Evolutionary conservation across 2,329 filamentous ascomycete species (phyloP), one percentile per base, ranked within the genome.

Genomic region (Aspergillus novoparasiticus): DNA sequence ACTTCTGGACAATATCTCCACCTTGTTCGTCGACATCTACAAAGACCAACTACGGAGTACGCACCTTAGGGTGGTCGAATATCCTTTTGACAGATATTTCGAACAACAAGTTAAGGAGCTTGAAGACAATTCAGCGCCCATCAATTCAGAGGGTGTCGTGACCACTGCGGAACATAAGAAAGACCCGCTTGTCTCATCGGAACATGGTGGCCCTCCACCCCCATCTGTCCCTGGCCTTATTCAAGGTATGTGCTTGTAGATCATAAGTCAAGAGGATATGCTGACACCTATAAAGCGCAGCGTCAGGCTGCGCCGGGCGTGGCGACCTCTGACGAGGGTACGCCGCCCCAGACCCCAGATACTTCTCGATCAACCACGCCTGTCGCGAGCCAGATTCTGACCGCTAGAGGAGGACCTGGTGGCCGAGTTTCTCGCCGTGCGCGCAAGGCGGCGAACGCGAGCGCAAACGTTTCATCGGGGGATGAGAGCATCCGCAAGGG

Each of bases 1-100:
- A 77, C 89, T 99, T 55, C 88, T 99, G 69, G 94, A 97, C 74
- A 96, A 98, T 73, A 93, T 98, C 72, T 92, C 90, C 76, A 93
- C 91, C 11, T 89, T 99, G 39, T 99, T 98, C 75, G 86, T 95
- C 69, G 91, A 93, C 68, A 85, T 97, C 32, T 99, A 98, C 77
- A 91, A 89, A 69, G 90, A 95, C 63, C 91, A 97, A 77, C 82
- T 99, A 60, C 93, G 89, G 76, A 91, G 91, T 70, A 87, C 91
- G 30, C 87, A 94, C 75, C 91, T 89, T 12, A 93, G 91, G 59
- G 84, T 91, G 26, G 84, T 95, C 62, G 87, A 94, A 75, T 97
- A 93, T 80, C 86, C 87, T 57, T 99, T 99, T 75, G 93, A 96
- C 74, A 86, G 90, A 71, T 98, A 97, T 79, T 99, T 98, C 76